A percentile compares a stretch with the other conserved stretches of the same genome.
These are phyloP conservation scores for Melaleuca quinquenervia DNA, from an alignment of 345 rosid genomes.

Conservation along the genomic window DNA sequence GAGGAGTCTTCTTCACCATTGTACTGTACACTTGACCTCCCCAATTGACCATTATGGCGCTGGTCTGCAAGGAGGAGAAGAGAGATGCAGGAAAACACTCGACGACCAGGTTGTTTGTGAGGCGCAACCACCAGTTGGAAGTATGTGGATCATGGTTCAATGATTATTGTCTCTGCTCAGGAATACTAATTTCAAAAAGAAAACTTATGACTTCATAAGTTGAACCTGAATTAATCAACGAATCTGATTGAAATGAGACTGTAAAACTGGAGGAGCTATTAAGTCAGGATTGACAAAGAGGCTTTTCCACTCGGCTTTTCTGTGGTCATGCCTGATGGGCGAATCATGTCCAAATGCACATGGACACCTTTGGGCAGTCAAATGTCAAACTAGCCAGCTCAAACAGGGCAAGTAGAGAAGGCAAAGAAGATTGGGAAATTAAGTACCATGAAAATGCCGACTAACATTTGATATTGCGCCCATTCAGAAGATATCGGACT, in stretches of 20 bases:
- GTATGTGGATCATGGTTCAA: conserved; percentile 23
- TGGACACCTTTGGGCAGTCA: neutral
- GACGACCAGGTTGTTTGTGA: neutral
- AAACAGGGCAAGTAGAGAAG: neutral
- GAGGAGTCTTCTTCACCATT: conserved; percentile 28
- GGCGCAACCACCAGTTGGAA: conserved; percentile 39
- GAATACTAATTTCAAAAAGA: neutral
- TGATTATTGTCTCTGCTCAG: neutral
- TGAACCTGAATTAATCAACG: neutral
- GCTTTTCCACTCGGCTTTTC: neutral
- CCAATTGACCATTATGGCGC: conserved; percentile 38
- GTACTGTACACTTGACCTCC: conserved; percentile 51
- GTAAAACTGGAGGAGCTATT: neutral
- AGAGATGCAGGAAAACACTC: conserved; percentile 46
- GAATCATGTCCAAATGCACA: neutral
- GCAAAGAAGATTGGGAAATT: neutral
- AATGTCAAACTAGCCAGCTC: neutral
- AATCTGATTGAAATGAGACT: neutral
- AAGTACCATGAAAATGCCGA: conserved; percentile 15
- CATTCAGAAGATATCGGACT: neutral
- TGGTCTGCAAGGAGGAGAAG: conserved; percentile 10
- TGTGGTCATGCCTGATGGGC: neutral
- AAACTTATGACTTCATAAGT: neutral
- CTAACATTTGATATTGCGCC: conserved; percentile 8
- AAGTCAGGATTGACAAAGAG: neutral